Base-by-base conservation (phyloP, 306 rosid genomes). In the Prunus mira region DNA sequence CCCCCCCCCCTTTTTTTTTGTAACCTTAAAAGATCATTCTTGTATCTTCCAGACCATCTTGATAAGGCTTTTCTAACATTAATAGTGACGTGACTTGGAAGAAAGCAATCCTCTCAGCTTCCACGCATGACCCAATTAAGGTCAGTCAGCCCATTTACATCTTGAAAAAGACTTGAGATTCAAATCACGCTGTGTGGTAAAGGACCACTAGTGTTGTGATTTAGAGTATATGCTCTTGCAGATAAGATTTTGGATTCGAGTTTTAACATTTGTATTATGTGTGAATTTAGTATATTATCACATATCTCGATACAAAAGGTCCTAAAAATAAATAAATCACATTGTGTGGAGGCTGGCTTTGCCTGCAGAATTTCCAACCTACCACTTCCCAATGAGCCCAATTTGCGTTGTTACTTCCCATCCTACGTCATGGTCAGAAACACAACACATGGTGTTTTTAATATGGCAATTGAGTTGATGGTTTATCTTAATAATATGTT, bases 231-330 rank as follows among this genome's bases (percentile, higher is more conserved):
- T 34, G 38, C 2, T 34, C 0, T 0, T 5, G 0, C 0, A 34
- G 2, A 34, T 0, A 34, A 34, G 38, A 6, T 34, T 0, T 0
- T 32, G 0, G 0, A 0, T 32, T 32, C 1, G 1, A 5, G 7
- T 32, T 0, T 0, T 32, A 32, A 0, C 1, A 32, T 32, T 5
- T 6, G 1, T 32, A 1, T 5, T 34, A 0, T 32, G 8, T 5
- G 8, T 34, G 38, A 34, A 1, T 34, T 34, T 34, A 34, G 1
- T 34, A 34, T 34, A 34, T 34, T 5, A 34, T 34, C 0, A 6
- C 38, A 0, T 5, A 1, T 32, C 6, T 32, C 38, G 1, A 32
- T 32, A 4, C 0, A 32, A 32, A 32, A 32, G 1, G 0, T 34
- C 0, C 0, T 32, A 32, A 32, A 32, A 0, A 5, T 4, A 34